Evolutionary conservation across 768 basidiomycete species (phyloP), one percentile per base, ranked within the genome.

Genomic region (Strobilomyces dryophilus): DNA sequence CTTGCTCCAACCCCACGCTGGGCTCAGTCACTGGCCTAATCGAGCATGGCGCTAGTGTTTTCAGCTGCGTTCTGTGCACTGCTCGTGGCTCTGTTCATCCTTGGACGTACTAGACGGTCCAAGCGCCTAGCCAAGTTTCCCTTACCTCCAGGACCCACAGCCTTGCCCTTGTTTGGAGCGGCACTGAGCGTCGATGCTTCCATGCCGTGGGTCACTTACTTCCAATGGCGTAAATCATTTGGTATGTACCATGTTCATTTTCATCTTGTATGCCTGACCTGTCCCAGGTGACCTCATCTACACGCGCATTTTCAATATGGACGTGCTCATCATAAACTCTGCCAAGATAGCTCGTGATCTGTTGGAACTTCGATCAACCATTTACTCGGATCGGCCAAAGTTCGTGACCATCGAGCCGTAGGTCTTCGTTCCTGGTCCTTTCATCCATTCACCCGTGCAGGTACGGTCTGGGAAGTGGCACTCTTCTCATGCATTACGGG

Each of bases 71-170:
- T 58, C 24, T 14, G 59, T 18, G 50, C 43, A 34, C 26, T 64
- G 29, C 40, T 66, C 18, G 20, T 52, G 10, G 34, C 49, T 12
- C 40, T 66, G 5, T 64, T 57, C 29, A 31, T 64, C n/a, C 12
- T 34, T 8, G 50, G 35, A 51, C 47, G 57, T 24, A 24, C 24
- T 47, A 44, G 29, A 18, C 10, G 34, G n/a, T 20, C 51, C 27
- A 43, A 34, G 14, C 46, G 32, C 12, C 45, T 37, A 3, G 31
- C 18, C 11, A 49, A 49, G 8, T n/a, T 42, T 37, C 60, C 71
- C 18, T 70, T 80, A 27, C 78, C 77, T 43, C 78, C 76, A 35
- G 83, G 81, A 18, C 82, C 83, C 6, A 77, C 68, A 60, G 74
- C 77, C 42, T 60, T 82, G 34, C 71, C 71, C 12, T 9, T 72